Conservation (phyloP, 805 yeast species). For the Zygotorulaspora chibaensis region DNA sequence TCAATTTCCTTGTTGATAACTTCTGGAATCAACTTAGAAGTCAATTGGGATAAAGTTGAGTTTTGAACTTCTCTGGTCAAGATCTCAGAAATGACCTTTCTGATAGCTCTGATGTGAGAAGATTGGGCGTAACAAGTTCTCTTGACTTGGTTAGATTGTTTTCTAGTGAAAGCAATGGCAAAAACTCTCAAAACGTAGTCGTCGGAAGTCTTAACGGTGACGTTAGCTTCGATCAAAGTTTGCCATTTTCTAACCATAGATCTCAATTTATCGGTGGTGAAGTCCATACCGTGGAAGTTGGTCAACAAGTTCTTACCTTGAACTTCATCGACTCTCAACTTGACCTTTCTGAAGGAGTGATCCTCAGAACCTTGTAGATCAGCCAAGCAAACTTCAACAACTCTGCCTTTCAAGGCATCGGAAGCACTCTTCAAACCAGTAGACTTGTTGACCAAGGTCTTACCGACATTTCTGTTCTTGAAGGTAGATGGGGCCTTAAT, state of each 20-base stretch:
- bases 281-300: conserved; percentile 99
- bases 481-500: conserved; percentile 98
- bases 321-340: conserved; percentile 97
- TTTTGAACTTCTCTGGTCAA: conserved; percentile 94
- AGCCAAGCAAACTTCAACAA: conserved; percentile 91
- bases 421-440: conserved; percentile 98
- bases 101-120: conserved; percentile 93
- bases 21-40: conserved; percentile 96
- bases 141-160: conserved; percentile 94
- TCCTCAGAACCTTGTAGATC: conserved; percentile 99
- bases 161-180: conserved; percentile 98
- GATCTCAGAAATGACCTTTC: conserved; percentile 95
- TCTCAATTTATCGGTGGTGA: conserved; percentile 96
- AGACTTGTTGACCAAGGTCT: conserved; percentile 96
- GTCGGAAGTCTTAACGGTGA: conserved; percentile 95
- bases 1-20: conserved; percentile 98
- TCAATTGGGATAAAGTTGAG: conserved; percentile 93
- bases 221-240: conserved; percentile 95
- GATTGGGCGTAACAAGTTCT: conserved; percentile 97
- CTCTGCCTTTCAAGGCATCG: conserved; percentile 97
- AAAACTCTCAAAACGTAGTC: conserved; percentile 95
- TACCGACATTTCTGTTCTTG: conserved; percentile 98
- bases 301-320: conserved; percentile 98
- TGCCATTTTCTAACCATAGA: conserved; percentile 99
- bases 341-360: conserved; percentile 95